Conservation (phyloP, 768 basidiomycete species). For the Auriscalpium microsporum region DNA sequence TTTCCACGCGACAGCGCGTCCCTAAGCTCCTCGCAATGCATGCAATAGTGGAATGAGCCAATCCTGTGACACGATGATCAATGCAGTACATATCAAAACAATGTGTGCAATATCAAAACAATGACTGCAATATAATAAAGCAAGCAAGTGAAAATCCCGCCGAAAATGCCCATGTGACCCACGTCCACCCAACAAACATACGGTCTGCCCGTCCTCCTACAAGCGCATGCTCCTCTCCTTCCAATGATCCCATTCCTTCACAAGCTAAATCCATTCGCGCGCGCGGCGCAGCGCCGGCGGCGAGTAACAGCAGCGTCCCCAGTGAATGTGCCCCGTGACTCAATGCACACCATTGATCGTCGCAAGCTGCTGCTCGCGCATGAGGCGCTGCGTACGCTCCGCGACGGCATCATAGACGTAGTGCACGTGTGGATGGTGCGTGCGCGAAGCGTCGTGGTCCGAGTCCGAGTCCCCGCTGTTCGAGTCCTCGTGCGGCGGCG, state of each 20-base stretch:
- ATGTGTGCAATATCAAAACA: constrained; percentile 9
- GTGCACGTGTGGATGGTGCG: constrained; percentile 41
- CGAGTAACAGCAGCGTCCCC: too few species aligned
- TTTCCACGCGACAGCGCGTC: too few species aligned
- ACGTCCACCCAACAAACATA: too few species aligned
- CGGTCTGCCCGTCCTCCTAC: too few species aligned
- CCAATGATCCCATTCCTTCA: too few species aligned
- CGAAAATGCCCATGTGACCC: too few species aligned
- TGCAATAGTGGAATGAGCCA: too few species aligned
- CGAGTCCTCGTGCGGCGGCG: constrained; percentile 17
- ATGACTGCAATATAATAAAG: constrained; percentile 5
- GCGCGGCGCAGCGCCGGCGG: too few species aligned
- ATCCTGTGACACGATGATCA: too few species aligned
- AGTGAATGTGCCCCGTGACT: not conserved
- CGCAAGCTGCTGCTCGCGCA: constrained; percentile 32
- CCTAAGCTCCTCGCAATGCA: too few species aligned
- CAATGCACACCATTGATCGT: constrained; percentile 23
- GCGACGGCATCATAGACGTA: constrained; percentile 94
- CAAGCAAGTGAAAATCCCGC: not conserved
- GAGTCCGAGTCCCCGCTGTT: constrained; percentile 38
- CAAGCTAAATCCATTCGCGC: too few species aligned
- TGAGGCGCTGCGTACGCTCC: constrained; percentile 60
- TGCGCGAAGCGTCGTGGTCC: constrained; percentile 34
- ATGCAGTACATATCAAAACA: constrained; percentile 12
- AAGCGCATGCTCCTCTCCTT: too few species aligned